A percentile compares a stretch with the other conserved stretches of the same genome.
These are phyloP conservation scores for Dissoconium aciculare DNA, from an alignment of 2,329 filamentous ascomycete species.

Conservation along the genomic window DNA sequence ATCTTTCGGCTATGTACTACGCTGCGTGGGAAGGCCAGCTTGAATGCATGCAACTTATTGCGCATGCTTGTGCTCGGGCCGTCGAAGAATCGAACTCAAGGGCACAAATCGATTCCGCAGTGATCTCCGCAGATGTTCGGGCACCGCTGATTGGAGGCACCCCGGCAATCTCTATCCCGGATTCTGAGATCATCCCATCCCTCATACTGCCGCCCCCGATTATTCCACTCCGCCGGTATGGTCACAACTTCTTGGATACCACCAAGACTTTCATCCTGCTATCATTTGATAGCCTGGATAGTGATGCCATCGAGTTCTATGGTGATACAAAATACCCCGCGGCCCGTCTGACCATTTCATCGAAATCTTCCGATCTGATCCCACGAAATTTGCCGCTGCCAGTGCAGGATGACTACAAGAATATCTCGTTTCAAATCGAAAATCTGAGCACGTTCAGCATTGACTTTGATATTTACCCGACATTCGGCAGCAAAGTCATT, in stretches of 20 bases:
- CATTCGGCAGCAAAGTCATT: constrained; percentile 93
- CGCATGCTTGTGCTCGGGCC: constrained; percentile 31
- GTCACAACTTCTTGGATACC: constrained; percentile 95
- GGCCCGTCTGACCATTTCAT: constrained; percentile 86
- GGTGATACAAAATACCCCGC: constrained; percentile 94
- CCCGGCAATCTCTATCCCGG: constrained; percentile 24
- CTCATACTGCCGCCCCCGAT: constrained; percentile 90
- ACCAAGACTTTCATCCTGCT: constrained; percentile 85
- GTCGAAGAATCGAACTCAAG: no score
- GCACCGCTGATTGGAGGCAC: constrained; percentile 40
- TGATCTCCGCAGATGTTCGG: constrained; percentile 18
- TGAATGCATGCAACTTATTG: constrained; percentile 81
- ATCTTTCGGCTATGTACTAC: constrained; percentile 90
- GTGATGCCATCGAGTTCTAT: constrained; percentile 79
- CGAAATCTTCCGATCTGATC: constrained; percentile 88
- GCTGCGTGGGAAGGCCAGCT: constrained; percentile 95
- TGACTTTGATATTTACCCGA: constrained; percentile 95
- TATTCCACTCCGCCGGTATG: constrained; percentile 84
- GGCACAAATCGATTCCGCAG: neutral
- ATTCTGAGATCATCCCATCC: constrained; percentile 78
- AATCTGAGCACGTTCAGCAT: constrained; percentile 83
- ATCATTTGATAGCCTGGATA: constrained; percentile 62
- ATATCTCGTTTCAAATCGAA: constrained; percentile 92
- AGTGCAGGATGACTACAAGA: constrained; percentile 86
- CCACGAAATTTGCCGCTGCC: constrained; percentile 91